Evolutionary conservation across 2,329 filamentous ascomycete species (phyloP), one percentile per base, ranked within the genome.

Genomic region (Diplodia scrobiculata): DNA sequence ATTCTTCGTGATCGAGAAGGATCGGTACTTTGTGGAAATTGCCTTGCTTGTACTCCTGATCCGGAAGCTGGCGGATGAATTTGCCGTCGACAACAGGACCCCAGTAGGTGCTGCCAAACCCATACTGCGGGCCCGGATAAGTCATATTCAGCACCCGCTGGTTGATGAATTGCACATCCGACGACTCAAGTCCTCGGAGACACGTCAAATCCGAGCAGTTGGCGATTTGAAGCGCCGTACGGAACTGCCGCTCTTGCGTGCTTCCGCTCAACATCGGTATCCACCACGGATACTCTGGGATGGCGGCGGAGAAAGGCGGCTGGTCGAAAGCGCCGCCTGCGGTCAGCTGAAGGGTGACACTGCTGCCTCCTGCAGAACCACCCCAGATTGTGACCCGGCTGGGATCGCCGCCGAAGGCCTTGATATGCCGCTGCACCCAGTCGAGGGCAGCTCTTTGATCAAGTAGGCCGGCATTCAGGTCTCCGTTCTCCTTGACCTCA

Each of bases 401-500:
- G 0, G 85, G 83, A 69, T 88, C 82, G 0, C 87, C 87, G 7
- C 86, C 75, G 51, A 77, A 77, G 11, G 72, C 72, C 19, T 66
- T 68, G 45, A 90, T 88, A 67, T 90, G 78, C 41, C 82, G 76
- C 70, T 86, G 81, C 0, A 89, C 82, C 88, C 88, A 90, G 59
- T 83, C 72, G 53, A 91, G 73, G 2, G 84, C 78, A 29, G 84
- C 81, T 19, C 86, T 80, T 75, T 90, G 87, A 70, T 91, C 88
- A 2, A 89, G 78, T 7, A 90, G 74, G 0, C 88, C 88, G 1
- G 78, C 85, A 71, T 91, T 90, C 9, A 89, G 78, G 58, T 83
- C 80, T 0, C 87, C 87, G 13, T 36, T 17, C 38, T 77, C 72
- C 45, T 81, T 80, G 10, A 89, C 79, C 34, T 82, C 78, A 47